Evolutionary conservation across 345 rosid genomes (phyloP).

Genomic region (thale cress (Arabidopsis thaliana)): TAIR10.1 NC_003076.8:15784001-15784500

Average conservation of each 20-base stretch:
- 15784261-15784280: constrained; percentile 70
- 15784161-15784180: neutral
- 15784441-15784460: too few relatives aligned
- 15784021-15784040: neutral
- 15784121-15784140: too few relatives aligned
- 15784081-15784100: constrained; percentile 8
- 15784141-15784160: too few relatives aligned
- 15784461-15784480: too few relatives aligned
- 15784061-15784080: constrained; percentile 95
- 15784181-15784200: neutral
- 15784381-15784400: constrained; percentile 54
- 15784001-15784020: constrained; percentile 43
- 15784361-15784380: constrained; percentile 46
- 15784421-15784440: too few relatives aligned
- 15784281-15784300: constrained; percentile 87
- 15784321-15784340: constrained; percentile 71
- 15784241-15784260: constrained; percentile 77
- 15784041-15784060: neutral
- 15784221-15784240: constrained; percentile 76
- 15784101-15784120: neutral
- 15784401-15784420: constrained; percentile 85
- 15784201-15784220: constrained; percentile 26
- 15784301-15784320: constrained; percentile 84
- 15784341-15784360: constrained; percentile 45
- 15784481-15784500: neutral